Conservation (phyloP, 306 rosid genomes). For the Vigna reflexopilosa region DNA sequence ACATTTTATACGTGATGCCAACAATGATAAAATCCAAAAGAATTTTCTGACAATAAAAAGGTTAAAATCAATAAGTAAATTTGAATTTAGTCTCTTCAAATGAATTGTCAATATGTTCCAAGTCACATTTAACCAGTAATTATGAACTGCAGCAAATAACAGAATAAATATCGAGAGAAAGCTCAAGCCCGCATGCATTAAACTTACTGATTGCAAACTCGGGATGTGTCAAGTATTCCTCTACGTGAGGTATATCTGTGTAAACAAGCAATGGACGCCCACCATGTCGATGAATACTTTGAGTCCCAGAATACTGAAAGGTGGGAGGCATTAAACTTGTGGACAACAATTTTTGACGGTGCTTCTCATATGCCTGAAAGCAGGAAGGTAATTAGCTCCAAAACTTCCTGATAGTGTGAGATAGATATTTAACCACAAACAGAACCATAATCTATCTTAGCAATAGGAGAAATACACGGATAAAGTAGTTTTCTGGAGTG, state of each 20-base stretch:
- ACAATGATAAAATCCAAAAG: slow-evolving; percentile 23
- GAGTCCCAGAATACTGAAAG: slow-evolving; percentile 43
- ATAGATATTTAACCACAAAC: slow-evolving; percentile 33
- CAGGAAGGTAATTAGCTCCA: slow-evolving; percentile 42
- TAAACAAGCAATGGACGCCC: slow-evolving; percentile 65
- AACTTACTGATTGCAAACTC: slow-evolving; percentile 79
- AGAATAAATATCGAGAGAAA: not conserved
- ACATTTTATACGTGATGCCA: slow-evolving; percentile 1
- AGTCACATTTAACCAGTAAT: not conserved
- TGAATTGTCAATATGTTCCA: slow-evolving; percentile 13
- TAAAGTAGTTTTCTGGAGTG: slow-evolving; percentile 81
- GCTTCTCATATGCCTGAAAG: slow-evolving; percentile 76
- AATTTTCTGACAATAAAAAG: slow-evolving; percentile 7
- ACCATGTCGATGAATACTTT: slow-evolving; percentile 45
- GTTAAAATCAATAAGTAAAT: slow-evolving; percentile 13
- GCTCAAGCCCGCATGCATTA: slow-evolving; percentile 32
- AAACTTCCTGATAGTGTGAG: slow-evolving; percentile 9
- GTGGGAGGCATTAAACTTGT: slow-evolving; percentile 42
- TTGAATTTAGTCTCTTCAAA: slow-evolving; percentile 10
- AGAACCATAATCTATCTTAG: slow-evolving; percentile 36
- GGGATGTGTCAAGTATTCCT: slow-evolving; percentile 79
- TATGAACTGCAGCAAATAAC: slow-evolving; percentile 7
- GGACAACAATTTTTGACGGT: slow-evolving; percentile 55
- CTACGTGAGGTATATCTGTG: slow-evolving; percentile 89
- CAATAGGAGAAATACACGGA: slow-evolving; percentile 60